Conservation (phyloP, 352 stramenopile genomes). For the Elongisporangium senticosum region DNA sequence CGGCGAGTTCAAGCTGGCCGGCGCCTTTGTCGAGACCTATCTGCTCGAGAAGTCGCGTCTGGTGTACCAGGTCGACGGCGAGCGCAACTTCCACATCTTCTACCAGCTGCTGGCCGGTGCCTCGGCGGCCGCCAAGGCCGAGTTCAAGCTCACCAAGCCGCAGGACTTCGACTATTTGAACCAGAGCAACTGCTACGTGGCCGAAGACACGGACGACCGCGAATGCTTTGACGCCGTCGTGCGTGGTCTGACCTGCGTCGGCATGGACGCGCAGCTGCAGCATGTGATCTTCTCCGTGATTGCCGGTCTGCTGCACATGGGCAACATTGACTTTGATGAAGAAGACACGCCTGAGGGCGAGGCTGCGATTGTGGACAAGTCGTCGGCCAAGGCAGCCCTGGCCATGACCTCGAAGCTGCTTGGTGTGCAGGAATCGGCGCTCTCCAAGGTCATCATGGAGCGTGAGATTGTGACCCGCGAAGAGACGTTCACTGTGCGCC, state of each 20-base stretch:
- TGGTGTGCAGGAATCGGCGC: conserved; percentile 50
- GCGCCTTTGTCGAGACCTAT: conserved; percentile 86
- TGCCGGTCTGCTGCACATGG: conserved; percentile 93
- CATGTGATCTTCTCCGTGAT: conserved; percentile 90
- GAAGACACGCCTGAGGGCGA: conserved; percentile 81
- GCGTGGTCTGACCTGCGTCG: conserved; percentile 65
- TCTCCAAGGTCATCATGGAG: conserved; percentile 82
- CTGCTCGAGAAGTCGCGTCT: conserved; percentile 85
- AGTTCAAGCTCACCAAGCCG: conserved; percentile 68
- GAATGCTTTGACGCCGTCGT: conserved; percentile 76
- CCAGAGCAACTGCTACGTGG: conserved; percentile 90
- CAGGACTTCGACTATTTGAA: conserved; percentile 93
- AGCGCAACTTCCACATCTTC: conserved; percentile 96
- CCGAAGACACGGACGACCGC: conserved; percentile 89
- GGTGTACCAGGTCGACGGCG: conserved; percentile 84
- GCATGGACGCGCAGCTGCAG: conserved; percentile 63
- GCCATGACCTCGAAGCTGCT: conserved; percentile 50
- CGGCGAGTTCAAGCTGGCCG: conserved; percentile 78
- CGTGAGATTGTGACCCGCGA: conserved; percentile 82
- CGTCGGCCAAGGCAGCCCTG: conserved; percentile 57
- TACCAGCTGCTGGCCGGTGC: conserved; percentile 88
- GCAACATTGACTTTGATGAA: conserved; percentile 94
- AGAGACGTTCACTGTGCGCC: conserved; percentile 78
- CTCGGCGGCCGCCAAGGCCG: conserved; percentile 33
- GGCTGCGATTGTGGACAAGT: conserved; percentile 68